These are phyloP conservation scores for Aeschynomene evenia DNA, from an alignment of 306 rosid species.

Conservation along the genomic window DNA sequence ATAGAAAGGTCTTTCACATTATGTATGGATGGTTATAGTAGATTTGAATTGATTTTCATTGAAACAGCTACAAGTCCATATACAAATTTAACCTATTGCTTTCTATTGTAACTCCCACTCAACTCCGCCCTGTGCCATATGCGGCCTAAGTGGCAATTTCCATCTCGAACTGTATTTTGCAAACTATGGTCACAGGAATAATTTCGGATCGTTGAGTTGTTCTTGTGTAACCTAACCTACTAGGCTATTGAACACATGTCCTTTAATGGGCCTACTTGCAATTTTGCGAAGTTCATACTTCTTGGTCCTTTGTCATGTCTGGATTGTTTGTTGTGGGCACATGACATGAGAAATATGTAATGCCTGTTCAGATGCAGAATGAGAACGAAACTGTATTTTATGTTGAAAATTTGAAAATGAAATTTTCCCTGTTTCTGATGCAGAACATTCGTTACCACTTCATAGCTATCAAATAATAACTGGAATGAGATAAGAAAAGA, in stretches of 20 bases:
- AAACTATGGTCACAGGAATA: background rate
- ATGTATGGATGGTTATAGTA: background rate
- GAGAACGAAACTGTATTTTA: background rate
- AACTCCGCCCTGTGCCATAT: background rate
- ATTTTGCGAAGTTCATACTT: background rate
- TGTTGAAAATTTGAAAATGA: background rate
- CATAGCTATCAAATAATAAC: background rate
- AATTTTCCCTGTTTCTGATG: background rate
- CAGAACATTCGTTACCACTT: constrained; percentile 8
- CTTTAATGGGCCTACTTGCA: background rate
- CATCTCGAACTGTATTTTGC: constrained; percentile 1
- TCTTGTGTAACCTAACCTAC: constrained; percentile 10
- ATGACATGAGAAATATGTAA: background rate
- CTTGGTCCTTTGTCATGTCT: background rate
- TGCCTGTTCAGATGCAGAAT: background rate
- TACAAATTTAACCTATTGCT: background rate
- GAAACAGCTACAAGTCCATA: background rate
- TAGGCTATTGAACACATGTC: background rate
- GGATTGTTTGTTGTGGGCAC: background rate
- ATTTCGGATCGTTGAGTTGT: background rate
- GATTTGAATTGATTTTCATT: background rate
- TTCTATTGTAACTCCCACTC: too few species aligned
- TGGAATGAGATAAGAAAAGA: constrained; percentile 2
- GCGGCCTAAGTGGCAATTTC: background rate
- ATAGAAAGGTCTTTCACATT: background rate